Conservation (phyloP, 177 flowering plant species). For the Vitis hybrid region DNA sequence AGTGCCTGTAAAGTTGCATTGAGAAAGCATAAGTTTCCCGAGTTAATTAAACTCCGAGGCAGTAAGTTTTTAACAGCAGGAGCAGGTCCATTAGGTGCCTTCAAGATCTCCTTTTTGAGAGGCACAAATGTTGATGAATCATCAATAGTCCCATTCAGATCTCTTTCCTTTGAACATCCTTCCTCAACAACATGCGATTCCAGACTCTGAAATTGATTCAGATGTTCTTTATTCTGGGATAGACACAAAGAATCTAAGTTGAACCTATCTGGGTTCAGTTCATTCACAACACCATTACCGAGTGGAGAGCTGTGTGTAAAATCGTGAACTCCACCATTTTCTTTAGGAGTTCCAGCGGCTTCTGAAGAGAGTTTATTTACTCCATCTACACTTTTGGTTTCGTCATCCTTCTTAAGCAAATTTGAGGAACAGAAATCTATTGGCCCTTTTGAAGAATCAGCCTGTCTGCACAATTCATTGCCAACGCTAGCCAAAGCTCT, state of each 20-base stretch:
- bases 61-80: slow-evolving; percentile 29
- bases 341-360: slow-evolving; percentile 17
- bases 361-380: slow-evolving; percentile 13
- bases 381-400: slow-evolving; percentile 14
- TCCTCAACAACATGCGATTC: slow-evolving; percentile 21
- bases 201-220: slow-evolving; percentile 20
- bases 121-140: slow-evolving; percentile 12
- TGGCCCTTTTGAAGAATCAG: slow-evolving; percentile 21
- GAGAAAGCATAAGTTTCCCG: slow-evolving; percentile 92
- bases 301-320: slow-evolving; percentile 11
- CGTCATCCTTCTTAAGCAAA: slow-evolving; percentile 17
- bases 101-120: slow-evolving; percentile 24
- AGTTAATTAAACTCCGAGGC: slow-evolving; percentile 86
- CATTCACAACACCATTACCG: slow-evolving; percentile 29
- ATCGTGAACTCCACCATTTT: slow-evolving; percentile 44
- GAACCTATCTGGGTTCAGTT: slow-evolving; percentile 14
- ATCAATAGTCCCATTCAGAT: slow-evolving; percentile 19
- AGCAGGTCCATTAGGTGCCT: slow-evolving; percentile 24
- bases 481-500: slow-evolving; percentile 25
- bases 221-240: slow-evolving; percentile 24
- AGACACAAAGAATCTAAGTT: slow-evolving; percentile 15
- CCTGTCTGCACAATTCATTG: slow-evolving; percentile 18
- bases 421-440: slow-evolving; percentile 12
- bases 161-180: slow-evolving; percentile 21
- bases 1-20: slow-evolving; percentile 96